Base-by-base conservation (phyloP, 75 land plant genomes). In the Sequoiadendron giganteum region DNA sequence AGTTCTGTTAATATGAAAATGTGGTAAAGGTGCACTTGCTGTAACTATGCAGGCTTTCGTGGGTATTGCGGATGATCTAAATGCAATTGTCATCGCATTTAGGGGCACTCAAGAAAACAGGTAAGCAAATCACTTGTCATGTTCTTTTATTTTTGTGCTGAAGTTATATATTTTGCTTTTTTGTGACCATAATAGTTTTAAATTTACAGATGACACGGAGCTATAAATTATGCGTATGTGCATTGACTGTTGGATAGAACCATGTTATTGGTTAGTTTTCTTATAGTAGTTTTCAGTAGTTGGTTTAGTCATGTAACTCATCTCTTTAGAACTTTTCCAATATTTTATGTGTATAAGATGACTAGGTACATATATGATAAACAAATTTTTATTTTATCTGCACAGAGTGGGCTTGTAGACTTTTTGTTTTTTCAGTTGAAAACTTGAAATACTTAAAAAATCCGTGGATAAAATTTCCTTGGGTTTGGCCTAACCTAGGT, bases 31-130 rank as follows among this genome's bases (percentile, higher is more conserved):
- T 75, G 77, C 15, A 2, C 34, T 32, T 32, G 77, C 3, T 75
- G 38, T 30, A 70, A 70, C 28, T 34, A 13, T 90, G 86, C 93
- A 98, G 99, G 99, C 93, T 36, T 97, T 88, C 90, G 98, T 97
- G 87, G 99, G 99, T 11, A 90, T 96, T 43, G 97, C 95, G 11
- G 81, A 91, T 49, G 92, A 94, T 90, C 93, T 95, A n/a, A 92
- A 95, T 84, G 94, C 99, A n/a, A 91, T 97, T 86, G 90, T 95
- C 10, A 93, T 98, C 88, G 99, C 99, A 48, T 98, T 98, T 86
- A 93, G 99, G 88, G 99, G 99, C 30, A 98, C 99, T 49, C 99
- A 97, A 85, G 97, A 97, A 88, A 91, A 88, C 90, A 98, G 99
- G 99, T 94, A 88, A 39, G 83, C 40, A 16, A 65, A 45, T 68